Base-by-base conservation (phyloP, 495 filamentous ascomycete genomes). In the Pyrenopolyporus hunteri region DNA sequence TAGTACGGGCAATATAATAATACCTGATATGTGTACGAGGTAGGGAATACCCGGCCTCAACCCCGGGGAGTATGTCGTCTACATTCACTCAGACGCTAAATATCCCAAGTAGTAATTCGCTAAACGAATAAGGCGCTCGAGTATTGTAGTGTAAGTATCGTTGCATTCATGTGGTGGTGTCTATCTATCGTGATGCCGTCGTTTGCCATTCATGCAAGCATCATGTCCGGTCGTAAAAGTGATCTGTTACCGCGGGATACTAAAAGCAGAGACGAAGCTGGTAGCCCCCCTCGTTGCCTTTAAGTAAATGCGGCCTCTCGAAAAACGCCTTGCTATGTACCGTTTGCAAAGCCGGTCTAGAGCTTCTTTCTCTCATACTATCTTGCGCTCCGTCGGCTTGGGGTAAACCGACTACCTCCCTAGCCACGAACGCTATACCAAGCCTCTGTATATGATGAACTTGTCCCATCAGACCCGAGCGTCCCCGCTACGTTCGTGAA, bases 281-380 rank as follows among this genome's bases (percentile, higher is more conserved):
- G 17, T 7, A 5, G 22, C 36, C 23, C 33, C 20, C 32, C 20
- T 46, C 26, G 25, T 37, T 46, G 11, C 39, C 44, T 46, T 42
- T 3, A 51, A 52, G 40, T 32, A 46, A 57, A 63, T 57, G 52
- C 39, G 31, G 25, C 26, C 31, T 31, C 53, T 52, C 33, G 22
- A 6, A 25, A 45, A 63, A 63, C 59, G 59, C 59, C 59, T 57
- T 63, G 59, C 59, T 57, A 50, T 50, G 37, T 57, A 25, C 19
- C 44, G 33, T 50, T 7, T 28, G 39, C 52, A 52, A 57, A 46
- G 31, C 31, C 16, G 32, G 29, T 33, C 22, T 40, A 46, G 19
- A 47, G 10, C 33, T 32, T 53, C 11, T 7, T 47, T 35, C 33
- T 14, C 23, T 53, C 23, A 6, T 33, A 31, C 26, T 16, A 14